Evolutionary conservation across 176 grass and related monocot genomes (phyloP).

Genomic region (Saccharum officinarum): DNA sequence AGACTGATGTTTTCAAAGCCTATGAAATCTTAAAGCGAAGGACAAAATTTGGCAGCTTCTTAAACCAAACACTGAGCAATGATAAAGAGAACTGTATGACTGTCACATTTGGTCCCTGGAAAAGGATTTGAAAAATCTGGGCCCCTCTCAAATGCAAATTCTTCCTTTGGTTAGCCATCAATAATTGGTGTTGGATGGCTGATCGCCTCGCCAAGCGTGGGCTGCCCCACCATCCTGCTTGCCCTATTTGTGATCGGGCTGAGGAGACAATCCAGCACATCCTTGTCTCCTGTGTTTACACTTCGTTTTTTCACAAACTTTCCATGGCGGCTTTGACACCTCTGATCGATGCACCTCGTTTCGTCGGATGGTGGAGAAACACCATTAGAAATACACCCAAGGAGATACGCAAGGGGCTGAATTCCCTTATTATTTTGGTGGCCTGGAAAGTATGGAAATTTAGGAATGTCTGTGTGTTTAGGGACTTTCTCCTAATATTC

Average conservation of each 20-base stretch:
- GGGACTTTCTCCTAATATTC: neutral
- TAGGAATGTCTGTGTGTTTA: neutral
- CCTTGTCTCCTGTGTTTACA: neutral
- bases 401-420: neutral
- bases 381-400: neutral
- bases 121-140: neutral
- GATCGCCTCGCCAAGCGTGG: neutral
- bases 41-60: slow-evolving; percentile 23
- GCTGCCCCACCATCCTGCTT: neutral
- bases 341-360: neutral
- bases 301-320: neutral
- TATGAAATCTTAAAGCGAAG: neutral
- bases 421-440: neutral
- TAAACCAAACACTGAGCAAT: neutral
- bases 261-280: neutral
- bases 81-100: neutral
- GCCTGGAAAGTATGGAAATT: neutral
- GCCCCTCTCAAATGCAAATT: neutral
- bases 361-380: neutral
- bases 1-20: slow-evolving; percentile 22
- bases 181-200: neutral
- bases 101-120: neutral
- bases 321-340: neutral
- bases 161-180: neutral
- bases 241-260: too few relatives aligned